Evolutionary conservation across 495 filamentous ascomycete genomes (phyloP).

Genomic region (Hyaloscypha finlandica): DNA sequence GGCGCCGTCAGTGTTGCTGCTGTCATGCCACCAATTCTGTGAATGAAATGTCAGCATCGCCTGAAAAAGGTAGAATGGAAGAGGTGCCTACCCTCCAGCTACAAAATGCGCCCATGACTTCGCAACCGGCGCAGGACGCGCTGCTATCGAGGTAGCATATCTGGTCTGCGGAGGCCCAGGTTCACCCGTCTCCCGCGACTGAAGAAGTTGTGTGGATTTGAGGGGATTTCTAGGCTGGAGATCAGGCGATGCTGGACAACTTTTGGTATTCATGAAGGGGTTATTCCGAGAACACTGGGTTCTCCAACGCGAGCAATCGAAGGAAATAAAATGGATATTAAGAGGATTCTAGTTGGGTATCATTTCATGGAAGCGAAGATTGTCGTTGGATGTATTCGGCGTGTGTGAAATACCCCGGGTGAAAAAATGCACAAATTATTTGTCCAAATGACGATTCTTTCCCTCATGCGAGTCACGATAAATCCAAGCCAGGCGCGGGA

Average conservation of each 20-base stretch:
- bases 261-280: constrained; percentile 29
- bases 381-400: constrained; percentile 6
- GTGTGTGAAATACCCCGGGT: neutral
- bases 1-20: constrained; percentile 83
- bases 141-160: constrained; percentile 34
- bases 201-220: constrained; percentile 43
- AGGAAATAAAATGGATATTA: constrained; percentile 31
- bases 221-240: constrained; percentile 4
- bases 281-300: constrained; percentile 21
- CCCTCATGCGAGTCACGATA: neutral
- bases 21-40: constrained; percentile 83
- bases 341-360: constrained; percentile 7
- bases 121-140: constrained; percentile 48
- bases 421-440: constrained; percentile 8
- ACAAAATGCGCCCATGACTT: constrained; percentile 90
- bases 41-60: constrained; percentile 9
- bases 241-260: neutral
- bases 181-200: constrained; percentile 65
- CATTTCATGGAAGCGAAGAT: neutral
- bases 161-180: constrained; percentile 19
- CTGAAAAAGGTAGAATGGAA: constrained; percentile 19
- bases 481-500: neutral
- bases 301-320: constrained; percentile 29
- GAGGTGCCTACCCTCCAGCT: constrained; percentile 71
- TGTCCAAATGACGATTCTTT: neutral